phyloP scores from a whole-genome alignment of 257 asterid species.

The Capsicum baccatum region DNA sequence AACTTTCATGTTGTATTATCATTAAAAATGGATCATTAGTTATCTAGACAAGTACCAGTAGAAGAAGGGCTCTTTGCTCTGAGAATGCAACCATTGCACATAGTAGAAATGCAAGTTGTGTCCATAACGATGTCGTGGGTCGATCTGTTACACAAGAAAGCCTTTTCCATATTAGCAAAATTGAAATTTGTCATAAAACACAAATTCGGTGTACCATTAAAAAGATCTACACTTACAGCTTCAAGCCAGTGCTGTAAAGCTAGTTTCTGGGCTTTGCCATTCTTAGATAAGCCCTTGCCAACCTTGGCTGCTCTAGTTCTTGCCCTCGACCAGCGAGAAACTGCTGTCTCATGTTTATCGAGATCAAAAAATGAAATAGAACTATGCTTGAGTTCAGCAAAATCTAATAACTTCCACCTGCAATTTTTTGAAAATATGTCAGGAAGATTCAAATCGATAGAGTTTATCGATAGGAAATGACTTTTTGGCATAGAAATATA shows the following conservation, averaged over 20 bases:
- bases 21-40: neutral
- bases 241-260: slow-evolving; percentile 98
- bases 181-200: neutral
- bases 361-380: slow-evolving; percentile 88
- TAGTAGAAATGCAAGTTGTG: slow-evolving; percentile 93
- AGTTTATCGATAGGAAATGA: neutral
- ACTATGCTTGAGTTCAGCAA: slow-evolving; percentile 89
- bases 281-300: slow-evolving; percentile 90
- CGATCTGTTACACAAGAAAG: slow-evolving; percentile 58
- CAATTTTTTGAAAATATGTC: neutral
- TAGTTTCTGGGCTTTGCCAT: slow-evolving; percentile 83
- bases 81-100: slow-evolving; percentile 76
- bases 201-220: neutral
- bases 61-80: slow-evolving; percentile 94
- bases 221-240: slow-evolving; percentile 64
- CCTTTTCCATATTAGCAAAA: slow-evolving; percentile 35
- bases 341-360: slow-evolving; percentile 87
- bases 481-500: neutral
- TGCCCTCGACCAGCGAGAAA: slow-evolving; percentile 93
- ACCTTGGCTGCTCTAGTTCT: slow-evolving; percentile 97
- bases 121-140: slow-evolving; percentile 96
- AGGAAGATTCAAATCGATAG: neutral
- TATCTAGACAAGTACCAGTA: slow-evolving; percentile 63
- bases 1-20: neutral
- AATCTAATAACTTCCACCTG: slow-evolving; percentile 88